A percentile compares a stretch with the other conserved stretches of the same genome.
Conservation (phyloP, 1,284 basidiomycete species). For the Phlebopus sp. region DNA sequence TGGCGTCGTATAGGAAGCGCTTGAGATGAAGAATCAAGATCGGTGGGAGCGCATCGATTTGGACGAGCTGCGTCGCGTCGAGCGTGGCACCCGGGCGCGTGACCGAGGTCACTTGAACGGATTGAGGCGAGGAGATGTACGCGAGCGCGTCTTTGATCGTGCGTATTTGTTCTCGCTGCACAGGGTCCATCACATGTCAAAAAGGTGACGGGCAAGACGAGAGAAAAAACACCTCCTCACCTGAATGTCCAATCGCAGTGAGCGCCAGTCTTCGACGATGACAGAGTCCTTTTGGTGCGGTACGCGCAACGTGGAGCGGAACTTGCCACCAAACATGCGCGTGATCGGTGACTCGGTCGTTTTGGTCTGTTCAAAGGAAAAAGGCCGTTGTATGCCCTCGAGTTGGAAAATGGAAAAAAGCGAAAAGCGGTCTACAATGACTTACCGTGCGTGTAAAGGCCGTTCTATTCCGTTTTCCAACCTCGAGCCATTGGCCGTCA, state of each 20-base stretch:
- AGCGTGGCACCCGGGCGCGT: constrained; percentile 59
- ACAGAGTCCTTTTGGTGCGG: constrained; percentile 86
- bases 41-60: constrained; percentile 83
- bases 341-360: constrained; percentile 86
- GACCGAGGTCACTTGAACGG: constrained; percentile 67
- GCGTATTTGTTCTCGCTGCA: constrained; percentile 68
- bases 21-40: constrained; percentile 92
- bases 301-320: constrained; percentile 82
- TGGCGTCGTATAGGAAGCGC: constrained; percentile 86
- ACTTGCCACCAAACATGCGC: constrained; percentile 90
- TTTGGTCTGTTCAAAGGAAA: constrained; percentile 74
- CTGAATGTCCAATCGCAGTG: constrained; percentile 87
- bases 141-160: constrained; percentile 84
- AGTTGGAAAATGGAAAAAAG: constrained; percentile 1
- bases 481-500: constrained; percentile 82
- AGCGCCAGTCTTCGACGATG: constrained; percentile 91
- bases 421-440: constrained; percentile 14
- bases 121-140: constrained; percentile 79
- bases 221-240: no score
- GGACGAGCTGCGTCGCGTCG: constrained; percentile 86
- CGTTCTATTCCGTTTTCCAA: constrained; percentile 85
- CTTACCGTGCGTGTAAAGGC: constrained; percentile 80
- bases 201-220: no score
- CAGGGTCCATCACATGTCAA: no score
- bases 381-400: no score